These are phyloP conservation scores for Anisodus tanguticus DNA, from an alignment of 257 asterid genomes.

Conservation along the genomic window DNA sequence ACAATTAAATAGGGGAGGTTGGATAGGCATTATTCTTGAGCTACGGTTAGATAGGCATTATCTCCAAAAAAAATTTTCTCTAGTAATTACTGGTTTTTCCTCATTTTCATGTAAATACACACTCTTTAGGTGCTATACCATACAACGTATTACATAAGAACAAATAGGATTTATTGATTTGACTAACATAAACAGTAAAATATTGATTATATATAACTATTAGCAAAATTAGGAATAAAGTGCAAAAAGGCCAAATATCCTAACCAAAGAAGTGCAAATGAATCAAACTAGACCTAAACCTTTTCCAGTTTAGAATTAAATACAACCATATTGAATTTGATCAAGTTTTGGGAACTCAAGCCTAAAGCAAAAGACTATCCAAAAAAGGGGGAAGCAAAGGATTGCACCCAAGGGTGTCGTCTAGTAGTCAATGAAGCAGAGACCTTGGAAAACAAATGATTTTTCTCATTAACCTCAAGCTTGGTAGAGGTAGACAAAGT, in stretches of 20 bases:
- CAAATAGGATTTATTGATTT: neutral
- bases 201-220: neutral
- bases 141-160: neutral
- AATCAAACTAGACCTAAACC: neutral
- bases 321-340: neutral
- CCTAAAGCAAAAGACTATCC: neutral
- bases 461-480: neutral
- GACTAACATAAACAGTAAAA: conserved; percentile 1
- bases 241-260: neutral
- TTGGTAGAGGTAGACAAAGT: neutral
- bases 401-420: neutral
- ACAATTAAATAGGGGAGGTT: neutral
- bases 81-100: neutral
- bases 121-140: neutral
- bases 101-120: neutral
- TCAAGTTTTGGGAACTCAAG: neutral
- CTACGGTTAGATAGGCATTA: neutral
- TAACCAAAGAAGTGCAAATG: conserved; percentile 16
- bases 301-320: neutral
- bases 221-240: neutral
- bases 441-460: neutral
- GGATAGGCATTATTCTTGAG: neutral
- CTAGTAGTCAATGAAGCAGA: neutral
- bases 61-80: neutral
- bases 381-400: neutral